phyloP scores from a whole-genome alignment of 176 grass and related monocot genomes.

The Aegilops speltoides region DNA sequence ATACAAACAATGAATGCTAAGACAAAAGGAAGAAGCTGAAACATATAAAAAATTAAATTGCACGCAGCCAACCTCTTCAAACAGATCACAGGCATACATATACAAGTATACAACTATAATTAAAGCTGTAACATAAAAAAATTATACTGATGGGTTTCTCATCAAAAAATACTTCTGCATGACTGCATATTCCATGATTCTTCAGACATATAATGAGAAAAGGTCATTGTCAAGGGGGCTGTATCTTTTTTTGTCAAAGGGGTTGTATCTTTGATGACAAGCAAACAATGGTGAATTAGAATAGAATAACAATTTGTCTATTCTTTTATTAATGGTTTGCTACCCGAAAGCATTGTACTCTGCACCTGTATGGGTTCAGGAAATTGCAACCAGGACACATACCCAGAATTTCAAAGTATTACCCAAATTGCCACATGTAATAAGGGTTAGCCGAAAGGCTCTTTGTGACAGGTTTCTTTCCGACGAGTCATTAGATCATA shows the following conservation, averaged over 20 bases:
- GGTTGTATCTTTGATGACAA: background rate
- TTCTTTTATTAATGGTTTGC: background rate
- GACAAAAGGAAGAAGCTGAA: background rate
- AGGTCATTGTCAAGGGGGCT: background rate
- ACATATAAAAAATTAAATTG: background rate
- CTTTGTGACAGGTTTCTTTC: background rate
- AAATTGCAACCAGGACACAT: background rate
- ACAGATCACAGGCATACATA: background rate
- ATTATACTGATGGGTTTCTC: background rate
- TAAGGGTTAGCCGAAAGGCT: background rate
- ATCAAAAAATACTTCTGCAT: background rate
- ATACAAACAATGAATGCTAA: background rate
- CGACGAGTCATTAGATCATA: constrained; percentile 7
- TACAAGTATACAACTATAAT: background rate
- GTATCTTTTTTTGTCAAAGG: too few relatives aligned
- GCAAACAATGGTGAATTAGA: background rate
- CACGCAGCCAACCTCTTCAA: background rate
- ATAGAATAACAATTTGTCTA: background rate
- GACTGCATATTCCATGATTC: background rate
- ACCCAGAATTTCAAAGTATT: background rate
- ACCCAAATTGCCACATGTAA: background rate
- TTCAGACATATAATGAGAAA: background rate
- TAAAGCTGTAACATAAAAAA: background rate
- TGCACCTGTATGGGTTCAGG: background rate
- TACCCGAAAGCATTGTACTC: background rate